Conservation (phyloP, 345 rosid genomes). For the Physaria fendleri region DNA sequence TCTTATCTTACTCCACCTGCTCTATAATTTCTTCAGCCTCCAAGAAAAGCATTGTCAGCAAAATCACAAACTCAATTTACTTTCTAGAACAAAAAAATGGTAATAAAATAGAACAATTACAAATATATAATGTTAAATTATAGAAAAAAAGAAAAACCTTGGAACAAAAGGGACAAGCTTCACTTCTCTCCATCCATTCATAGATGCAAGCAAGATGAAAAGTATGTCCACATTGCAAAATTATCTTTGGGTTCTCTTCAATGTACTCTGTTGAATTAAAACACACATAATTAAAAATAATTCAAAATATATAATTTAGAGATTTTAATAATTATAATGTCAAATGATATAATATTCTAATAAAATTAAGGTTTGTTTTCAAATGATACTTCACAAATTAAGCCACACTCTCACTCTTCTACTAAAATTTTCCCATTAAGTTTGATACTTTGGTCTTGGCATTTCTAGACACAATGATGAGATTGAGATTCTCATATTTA, state of each 20-base stretch:
- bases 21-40: constrained; percentile 6
- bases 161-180: constrained; percentile 45
- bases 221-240: constrained; percentile 37
- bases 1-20: background rate
- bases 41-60: constrained; percentile 21
- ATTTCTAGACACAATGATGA: no score
- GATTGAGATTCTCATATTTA: no score
- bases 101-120: background rate
- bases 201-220: constrained; percentile 51
- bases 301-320: background rate
- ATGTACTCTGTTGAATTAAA: constrained; percentile 33
- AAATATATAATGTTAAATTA: background rate
- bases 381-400: no score
- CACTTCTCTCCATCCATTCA: constrained; percentile 60
- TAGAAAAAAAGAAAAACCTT: constrained; percentile 33
- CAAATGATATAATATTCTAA: no score
- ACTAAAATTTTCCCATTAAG: no score
- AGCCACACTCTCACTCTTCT: no score
- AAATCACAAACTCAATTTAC: background rate
- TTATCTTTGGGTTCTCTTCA: constrained; percentile 42
- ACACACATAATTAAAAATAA: background rate
- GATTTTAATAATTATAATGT: background rate
- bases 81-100: background rate
- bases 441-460: no score
- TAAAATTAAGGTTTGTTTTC: no score